Evolutionary conservation across 1,139 yeast genomes (phyloP).

Genomic region (Debaryomyces sp.): DNA sequence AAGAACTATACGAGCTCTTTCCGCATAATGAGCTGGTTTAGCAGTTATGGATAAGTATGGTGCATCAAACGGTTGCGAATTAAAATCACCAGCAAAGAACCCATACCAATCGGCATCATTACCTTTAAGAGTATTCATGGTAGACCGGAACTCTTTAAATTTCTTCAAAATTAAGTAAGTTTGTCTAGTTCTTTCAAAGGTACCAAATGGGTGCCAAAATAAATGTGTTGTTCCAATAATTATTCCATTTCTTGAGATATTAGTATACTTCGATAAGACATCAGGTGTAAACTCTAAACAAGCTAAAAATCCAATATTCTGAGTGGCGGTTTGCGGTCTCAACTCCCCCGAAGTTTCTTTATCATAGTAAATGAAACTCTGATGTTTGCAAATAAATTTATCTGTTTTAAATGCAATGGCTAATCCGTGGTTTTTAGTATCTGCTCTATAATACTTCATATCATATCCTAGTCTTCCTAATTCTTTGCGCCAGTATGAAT

Average conservation of each 20-base stretch:
- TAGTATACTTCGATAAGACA: conserved; percentile 32
- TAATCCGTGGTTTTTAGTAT: conserved; percentile 77
- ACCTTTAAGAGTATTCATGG: conserved; percentile 37
- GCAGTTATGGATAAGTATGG: conserved; percentile 77
- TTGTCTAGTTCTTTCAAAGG: conserved; percentile 86
- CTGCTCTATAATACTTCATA: conserved; percentile 57
- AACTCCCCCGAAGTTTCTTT: conserved; percentile 48
- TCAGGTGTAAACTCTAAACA: conserved; percentile 53
- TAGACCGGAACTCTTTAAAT: conserved; percentile 53
- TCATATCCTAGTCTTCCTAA: conserved; percentile 61
- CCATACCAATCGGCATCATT: conserved; percentile 45
- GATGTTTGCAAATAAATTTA: conserved; percentile 52
- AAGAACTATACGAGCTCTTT: conserved; percentile 55
- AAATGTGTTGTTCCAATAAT: conserved; percentile 83
- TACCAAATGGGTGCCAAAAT: conserved; percentile 95
- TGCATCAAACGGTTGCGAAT: conserved; percentile 83
- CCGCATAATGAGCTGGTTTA: conserved; percentile 58
- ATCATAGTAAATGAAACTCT: conserved; percentile 64
- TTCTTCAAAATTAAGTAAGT: conserved; percentile 63
- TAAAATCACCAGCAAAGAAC: conserved; percentile 86
- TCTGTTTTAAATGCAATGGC: conserved; percentile 59
- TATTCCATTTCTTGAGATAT: conserved; percentile 47
- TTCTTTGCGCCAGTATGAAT: conserved; percentile 64
- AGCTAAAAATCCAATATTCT: conserved; percentile 67
- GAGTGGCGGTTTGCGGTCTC: conserved; percentile 60